These are phyloP conservation scores for Trichoderma koningiopsis DNA, from an alignment of 2,329 filamentous ascomycete species.

Conservation along the genomic window DNA sequence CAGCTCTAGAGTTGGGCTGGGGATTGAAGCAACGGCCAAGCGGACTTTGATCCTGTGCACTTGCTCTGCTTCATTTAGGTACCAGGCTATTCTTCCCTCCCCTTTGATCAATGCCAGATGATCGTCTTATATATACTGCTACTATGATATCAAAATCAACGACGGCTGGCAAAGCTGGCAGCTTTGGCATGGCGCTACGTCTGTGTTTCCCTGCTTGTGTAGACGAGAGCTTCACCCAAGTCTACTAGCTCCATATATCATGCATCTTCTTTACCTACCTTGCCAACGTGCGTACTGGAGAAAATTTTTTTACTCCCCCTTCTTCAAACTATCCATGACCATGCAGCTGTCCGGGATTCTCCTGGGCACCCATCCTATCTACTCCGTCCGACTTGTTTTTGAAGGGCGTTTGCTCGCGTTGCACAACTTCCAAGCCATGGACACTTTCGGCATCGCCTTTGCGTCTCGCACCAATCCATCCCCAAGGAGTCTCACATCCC, in stretches of 20 bases:
- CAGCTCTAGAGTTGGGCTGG: not conserved
- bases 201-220: not conserved
- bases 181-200: not conserved
- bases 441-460: constrained; percentile 17
- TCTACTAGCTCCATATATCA: not conserved
- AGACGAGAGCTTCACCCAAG: not conserved
- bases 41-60: not conserved
- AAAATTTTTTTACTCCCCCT: not conserved
- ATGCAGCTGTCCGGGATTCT: constrained; percentile 12
- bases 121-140: not conserved
- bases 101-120: not conserved
- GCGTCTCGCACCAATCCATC: not conserved
- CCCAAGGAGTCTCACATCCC: not conserved
- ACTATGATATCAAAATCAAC: not conserved
- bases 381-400: constrained; percentile 2
- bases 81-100: not conserved
- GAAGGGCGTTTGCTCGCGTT: constrained; percentile 13
- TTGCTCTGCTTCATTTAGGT: not conserved
- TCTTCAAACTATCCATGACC: constrained; percentile 2
- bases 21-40: not conserved
- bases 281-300: not conserved
- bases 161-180: not conserved
- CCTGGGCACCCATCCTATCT: not conserved
- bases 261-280: not conserved
- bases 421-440: constrained; percentile 8